Evolutionary conservation across 305 asterid genomes (phyloP).

Genomic region (Solanum aculeatissimum): DNA sequence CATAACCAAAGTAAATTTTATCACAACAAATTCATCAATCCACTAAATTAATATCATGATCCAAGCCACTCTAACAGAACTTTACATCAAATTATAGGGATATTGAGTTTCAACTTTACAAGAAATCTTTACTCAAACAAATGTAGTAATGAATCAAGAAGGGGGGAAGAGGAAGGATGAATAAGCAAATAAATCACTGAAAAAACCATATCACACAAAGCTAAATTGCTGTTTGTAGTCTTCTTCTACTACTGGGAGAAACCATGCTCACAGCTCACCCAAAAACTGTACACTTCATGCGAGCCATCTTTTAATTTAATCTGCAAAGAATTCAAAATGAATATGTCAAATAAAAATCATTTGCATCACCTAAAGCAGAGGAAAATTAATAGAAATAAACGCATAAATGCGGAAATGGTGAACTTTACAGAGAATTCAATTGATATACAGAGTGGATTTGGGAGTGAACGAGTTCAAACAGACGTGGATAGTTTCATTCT

Average conservation of each 20-base stretch:
- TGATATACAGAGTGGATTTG: neutral
- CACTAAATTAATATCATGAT: neutral
- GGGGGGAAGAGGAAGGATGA: neutral
- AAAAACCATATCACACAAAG: neutral
- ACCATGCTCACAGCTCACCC: neutral
- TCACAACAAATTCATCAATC: neutral
- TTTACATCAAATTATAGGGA: neutral
- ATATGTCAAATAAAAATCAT: neutral
- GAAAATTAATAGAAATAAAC: neutral
- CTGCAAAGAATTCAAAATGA: neutral
- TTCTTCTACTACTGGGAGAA: neutral
- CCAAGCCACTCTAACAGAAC: neutral
- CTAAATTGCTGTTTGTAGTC: neutral
- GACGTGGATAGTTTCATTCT: neutral
- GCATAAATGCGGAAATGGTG: neutral
- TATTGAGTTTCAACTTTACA: neutral
- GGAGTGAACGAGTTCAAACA: neutral
- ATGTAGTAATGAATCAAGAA: neutral
- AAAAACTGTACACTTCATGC: neutral
- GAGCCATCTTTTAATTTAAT: neutral
- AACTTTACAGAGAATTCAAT: neutral
- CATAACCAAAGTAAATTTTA: neutral
- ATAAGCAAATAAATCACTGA: neutral
- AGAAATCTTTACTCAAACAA: neutral
- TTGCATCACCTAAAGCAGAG: neutral